Base-by-base conservation (phyloP, 768 basidiomycete species). In the Trametes gibbosa region DNA sequence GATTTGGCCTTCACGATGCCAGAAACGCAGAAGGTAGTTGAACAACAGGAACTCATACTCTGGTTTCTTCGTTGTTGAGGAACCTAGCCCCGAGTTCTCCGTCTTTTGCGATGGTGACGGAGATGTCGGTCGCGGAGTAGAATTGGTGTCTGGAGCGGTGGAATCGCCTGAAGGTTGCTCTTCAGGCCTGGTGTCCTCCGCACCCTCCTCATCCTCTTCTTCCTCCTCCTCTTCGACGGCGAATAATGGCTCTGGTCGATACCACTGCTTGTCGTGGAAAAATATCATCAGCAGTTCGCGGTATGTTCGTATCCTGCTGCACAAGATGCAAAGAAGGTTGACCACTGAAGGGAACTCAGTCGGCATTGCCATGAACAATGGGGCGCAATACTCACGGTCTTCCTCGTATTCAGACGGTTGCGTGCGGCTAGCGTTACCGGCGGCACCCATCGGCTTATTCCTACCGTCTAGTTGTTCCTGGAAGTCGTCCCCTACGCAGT, bases 11-110 rank as follows among this genome's bases (percentile, higher is more conserved):
- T 98, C 95, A 56, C 95, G 83, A 70, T 98, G 95, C 23, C 95
- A 90, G 69, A 95, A 98, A 0, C 94, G 91, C 10, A 98, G 84
- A 35, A 98, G 85, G 68, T 96, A 96, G 68, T 95, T 92, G 79
- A 98, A 97, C 13, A 98, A 79, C 27, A 96, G 83, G 68, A 97
- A 98, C 69, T 98, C 95, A 68, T 96, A 96, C 74, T 96, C 93
- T 19, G 91, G 77, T 70, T 89, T 90, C 68, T 84, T 86, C 19
- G 70, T 61, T 3, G 66, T 53, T 0, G 81, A 73, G 13, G 79
- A 72, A 14, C 73, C 69, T 13, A 75, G 77, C 9, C 69, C 79
- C 12, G 83, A 84, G 32, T 76, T 83, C 34, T 82, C 74, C 3
- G 85, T 88, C 6, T 72, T 73, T 56, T 84, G 81, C 0, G 88